Conservation (phyloP, 2,329 filamentous ascomycete species). For the Emericellopsis cladophorae region DNA sequence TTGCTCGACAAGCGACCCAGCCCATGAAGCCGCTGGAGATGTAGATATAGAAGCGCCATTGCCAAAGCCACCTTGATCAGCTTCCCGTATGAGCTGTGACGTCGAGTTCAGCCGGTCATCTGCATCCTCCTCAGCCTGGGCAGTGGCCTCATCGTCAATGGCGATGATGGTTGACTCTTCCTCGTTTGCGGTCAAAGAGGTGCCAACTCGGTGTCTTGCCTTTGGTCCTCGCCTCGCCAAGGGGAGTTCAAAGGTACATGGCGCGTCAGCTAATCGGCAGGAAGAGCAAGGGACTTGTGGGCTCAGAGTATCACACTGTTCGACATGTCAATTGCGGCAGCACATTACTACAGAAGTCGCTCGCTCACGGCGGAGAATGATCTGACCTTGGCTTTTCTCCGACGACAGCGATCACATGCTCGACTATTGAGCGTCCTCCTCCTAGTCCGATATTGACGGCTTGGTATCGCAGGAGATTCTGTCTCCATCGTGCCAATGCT, state of each 20-base stretch:
- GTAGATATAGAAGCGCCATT: not conserved
- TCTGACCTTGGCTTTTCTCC: slow-evolving; percentile 20
- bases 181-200: no score
- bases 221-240: slow-evolving; percentile 25
- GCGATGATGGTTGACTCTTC: no score
- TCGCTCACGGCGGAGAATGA: not conserved
- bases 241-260: slow-evolving; percentile 24
- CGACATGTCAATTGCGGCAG: not conserved
- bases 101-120: no score
- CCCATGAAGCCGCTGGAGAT: not conserved
- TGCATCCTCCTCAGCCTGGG: no score
- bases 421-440: slow-evolving; percentile 11
- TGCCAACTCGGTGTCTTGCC: slow-evolving; percentile 4
- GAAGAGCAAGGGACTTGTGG: slow-evolving; percentile 10
- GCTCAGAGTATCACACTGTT: slow-evolving; percentile 3
- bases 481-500: no score
- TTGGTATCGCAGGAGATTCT: not conserved
- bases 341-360: no score
- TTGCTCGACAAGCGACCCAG: not conserved
- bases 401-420: slow-evolving; percentile 22
- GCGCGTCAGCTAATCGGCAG: slow-evolving; percentile 16
- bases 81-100: no score
- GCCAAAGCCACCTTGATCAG: slow-evolving; percentile 5
- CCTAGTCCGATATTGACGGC: not conserved
- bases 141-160: no score